A percentile compares a stretch with the other conserved stretches of the same genome.
Conservation (phyloP, 148 eudicot genomes). For the Camellia lanceoleosa region DNA sequence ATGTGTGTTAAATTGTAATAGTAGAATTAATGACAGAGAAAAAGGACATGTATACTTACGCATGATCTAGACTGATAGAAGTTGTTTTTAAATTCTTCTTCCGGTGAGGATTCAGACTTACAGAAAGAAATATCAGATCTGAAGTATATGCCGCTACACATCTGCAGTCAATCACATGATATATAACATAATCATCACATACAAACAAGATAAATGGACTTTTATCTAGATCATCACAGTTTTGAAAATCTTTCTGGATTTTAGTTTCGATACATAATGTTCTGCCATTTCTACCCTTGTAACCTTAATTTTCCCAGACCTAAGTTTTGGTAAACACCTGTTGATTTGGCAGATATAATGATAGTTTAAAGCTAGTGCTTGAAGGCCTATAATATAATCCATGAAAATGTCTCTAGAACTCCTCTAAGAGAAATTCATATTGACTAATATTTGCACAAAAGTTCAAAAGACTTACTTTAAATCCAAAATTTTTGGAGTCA, state of each 20-base stretch:
- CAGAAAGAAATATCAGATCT: slow-evolving; percentile 72
- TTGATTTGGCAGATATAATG: background rate
- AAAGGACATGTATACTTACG: slow-evolving; percentile 50
- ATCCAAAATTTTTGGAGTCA: background rate
- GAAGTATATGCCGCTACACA: slow-evolving; percentile 89
- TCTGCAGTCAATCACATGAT: slow-evolving; percentile 40
- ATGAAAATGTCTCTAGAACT: background rate
- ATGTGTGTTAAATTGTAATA: background rate
- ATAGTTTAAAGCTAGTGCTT: background rate
- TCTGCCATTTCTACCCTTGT: background rate
- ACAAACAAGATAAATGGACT: background rate
- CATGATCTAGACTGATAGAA: slow-evolving; percentile 80
- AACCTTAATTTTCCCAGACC: background rate
- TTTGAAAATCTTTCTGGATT: background rate
- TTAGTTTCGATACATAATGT: background rate
- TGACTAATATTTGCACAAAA: background rate
- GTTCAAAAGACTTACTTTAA: background rate
- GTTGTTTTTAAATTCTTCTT: slow-evolving; percentile 51
- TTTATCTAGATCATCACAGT: background rate
- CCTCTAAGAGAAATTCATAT: background rate
- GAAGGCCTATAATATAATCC: slow-evolving; percentile 8
- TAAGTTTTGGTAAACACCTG: background rate
- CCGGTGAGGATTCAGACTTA: slow-evolving; percentile 88
- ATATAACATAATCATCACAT: background rate
- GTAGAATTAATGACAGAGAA: background rate